phyloP scores from a whole-genome alignment of 306 rosid genomes.

The Prunus mume region DNA sequence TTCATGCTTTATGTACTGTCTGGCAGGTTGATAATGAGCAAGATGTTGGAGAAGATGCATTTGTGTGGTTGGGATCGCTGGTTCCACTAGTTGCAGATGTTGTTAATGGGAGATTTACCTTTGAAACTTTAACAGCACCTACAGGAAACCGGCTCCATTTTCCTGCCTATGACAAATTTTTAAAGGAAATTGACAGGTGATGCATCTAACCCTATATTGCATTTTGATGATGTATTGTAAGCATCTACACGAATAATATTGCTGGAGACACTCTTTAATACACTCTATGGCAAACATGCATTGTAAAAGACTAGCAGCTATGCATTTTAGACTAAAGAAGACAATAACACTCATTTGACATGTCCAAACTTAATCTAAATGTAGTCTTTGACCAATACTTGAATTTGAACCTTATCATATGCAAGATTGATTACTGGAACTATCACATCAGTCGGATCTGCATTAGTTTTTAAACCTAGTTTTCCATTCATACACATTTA shows the following conservation, averaged over 20 bases:
- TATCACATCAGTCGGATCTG: too few relatives aligned
- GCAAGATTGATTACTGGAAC: too few relatives aligned
- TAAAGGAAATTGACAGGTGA: slow-evolving; percentile 77
- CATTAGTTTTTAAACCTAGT: too few relatives aligned
- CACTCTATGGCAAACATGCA: background rate
- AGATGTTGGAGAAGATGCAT: slow-evolving; percentile 85
- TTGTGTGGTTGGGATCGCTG: slow-evolving; percentile 80
- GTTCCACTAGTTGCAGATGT: slow-evolving; percentile 67
- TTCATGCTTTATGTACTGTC: slow-evolving; percentile 4
- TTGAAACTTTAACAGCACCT: slow-evolving; percentile 74
- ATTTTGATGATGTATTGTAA: background rate
- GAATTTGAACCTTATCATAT: too few relatives aligned
- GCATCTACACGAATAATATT: background rate
- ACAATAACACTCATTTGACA: background rate
- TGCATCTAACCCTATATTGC: slow-evolving; percentile 1
- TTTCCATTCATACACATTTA: too few relatives aligned
- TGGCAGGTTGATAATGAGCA: slow-evolving; percentile 60
- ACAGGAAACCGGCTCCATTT: slow-evolving; percentile 73
- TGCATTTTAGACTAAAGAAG: background rate
- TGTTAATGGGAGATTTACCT: slow-evolving; percentile 77
- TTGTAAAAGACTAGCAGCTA: background rate
- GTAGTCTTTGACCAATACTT: background rate
- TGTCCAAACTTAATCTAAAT: background rate
- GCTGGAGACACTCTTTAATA: background rate
- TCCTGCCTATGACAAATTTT: slow-evolving; percentile 73